Percentiles rank a stretch among this genome's conserved stretches.
Conservation (phyloP, 768 basidiomycete genomes). For the Mycena belliarum region DNA sequence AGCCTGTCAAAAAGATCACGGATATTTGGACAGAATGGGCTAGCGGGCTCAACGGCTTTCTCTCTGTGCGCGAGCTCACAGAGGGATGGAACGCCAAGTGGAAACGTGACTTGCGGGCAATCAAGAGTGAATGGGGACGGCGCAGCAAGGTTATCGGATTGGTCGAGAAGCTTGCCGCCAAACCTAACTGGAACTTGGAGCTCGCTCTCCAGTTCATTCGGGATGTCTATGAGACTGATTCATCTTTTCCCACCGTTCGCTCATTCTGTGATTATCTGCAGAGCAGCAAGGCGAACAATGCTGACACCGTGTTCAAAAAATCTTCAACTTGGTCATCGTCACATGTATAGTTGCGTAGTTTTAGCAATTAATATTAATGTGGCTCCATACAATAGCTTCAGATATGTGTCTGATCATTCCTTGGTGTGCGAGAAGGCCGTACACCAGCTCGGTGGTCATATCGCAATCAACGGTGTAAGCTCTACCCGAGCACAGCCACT, state of each 20-base stretch:
- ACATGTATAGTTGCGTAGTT: too few species aligned
- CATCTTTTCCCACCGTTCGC: not conserved
- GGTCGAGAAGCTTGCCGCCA: not conserved
- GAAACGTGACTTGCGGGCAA: not conserved
- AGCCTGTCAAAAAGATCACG: not conserved
- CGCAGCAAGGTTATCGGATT: not conserved
- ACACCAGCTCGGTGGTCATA: too few species aligned
- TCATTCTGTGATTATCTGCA: not conserved
- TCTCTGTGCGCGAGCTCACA: conserved; percentile 2
- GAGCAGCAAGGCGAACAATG: not conserved
- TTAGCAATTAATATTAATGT: too few species aligned
- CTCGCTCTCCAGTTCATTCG: conserved; percentile 2
- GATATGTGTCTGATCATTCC: too few species aligned
- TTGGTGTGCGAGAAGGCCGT: too few species aligned
- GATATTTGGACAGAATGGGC: conserved; percentile 8
- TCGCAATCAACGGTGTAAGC: too few species aligned
- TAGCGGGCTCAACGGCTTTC: not conserved
- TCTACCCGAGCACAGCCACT: too few species aligned
- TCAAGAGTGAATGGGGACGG: conserved; percentile 3
- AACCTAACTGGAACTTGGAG: conserved; percentile 6
- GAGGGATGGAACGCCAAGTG: conserved; percentile 1
- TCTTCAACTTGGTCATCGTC: too few species aligned
- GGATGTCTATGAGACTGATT: not conserved
- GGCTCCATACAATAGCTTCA: too few species aligned
- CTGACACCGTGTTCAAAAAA: too few species aligned